Conservation (phyloP, 805 yeast genomes). For the Zygotorulaspora sp. region DNA sequence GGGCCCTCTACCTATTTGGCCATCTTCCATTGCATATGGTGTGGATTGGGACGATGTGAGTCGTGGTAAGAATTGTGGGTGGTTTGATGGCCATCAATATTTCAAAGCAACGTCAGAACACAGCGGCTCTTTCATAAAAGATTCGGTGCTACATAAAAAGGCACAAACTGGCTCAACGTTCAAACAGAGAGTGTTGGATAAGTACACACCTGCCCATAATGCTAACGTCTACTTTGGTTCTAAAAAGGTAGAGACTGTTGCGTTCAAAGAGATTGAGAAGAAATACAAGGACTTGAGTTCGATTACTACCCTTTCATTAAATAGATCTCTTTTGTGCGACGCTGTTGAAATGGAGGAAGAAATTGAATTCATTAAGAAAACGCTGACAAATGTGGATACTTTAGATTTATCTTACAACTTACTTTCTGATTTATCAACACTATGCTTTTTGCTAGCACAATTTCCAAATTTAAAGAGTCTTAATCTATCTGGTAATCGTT, state of each 20-base stretch:
- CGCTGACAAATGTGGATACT: slow-evolving; percentile 25
- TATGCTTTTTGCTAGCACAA: slow-evolving; percentile 37
- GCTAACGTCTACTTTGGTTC: slow-evolving; percentile 46
- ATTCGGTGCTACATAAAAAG: slow-evolving; percentile 24
- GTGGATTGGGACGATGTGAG: slow-evolving; percentile 77
- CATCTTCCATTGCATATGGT: slow-evolving; percentile 53
- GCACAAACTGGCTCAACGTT: slow-evolving; percentile 37
- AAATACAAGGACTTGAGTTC: slow-evolving; percentile 44
- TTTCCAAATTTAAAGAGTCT: slow-evolving; percentile 41
- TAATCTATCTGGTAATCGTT: slow-evolving; percentile 50
- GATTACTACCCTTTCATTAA: slow-evolving; percentile 49
- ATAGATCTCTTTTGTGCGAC: slow-evolving; percentile 37
- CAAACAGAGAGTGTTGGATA: slow-evolving; percentile 45
- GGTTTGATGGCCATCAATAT: slow-evolving; percentile 48
- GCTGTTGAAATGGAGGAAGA: slow-evolving; percentile 1
- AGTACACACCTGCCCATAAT: slow-evolving; percentile 39
- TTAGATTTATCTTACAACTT: slow-evolving; percentile 63
- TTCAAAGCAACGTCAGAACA: slow-evolving; percentile 37
- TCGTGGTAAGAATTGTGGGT: slow-evolving; percentile 74
- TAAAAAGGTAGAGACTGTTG: slow-evolving; percentile 58
- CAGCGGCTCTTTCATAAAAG: slow-evolving; percentile 27
- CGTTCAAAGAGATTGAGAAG: slow-evolving; percentile 54
- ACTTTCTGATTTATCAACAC: slow-evolving; percentile 38
- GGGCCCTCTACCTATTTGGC: slow-evolving; percentile 67
- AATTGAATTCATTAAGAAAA: not conserved